Percentiles rank a stretch among this genome's conserved stretches.
Evolutionary conservation across 2,329 filamentous ascomycete genomes (phyloP).

Genomic region (Ophioceras dolichostomum): DNA sequence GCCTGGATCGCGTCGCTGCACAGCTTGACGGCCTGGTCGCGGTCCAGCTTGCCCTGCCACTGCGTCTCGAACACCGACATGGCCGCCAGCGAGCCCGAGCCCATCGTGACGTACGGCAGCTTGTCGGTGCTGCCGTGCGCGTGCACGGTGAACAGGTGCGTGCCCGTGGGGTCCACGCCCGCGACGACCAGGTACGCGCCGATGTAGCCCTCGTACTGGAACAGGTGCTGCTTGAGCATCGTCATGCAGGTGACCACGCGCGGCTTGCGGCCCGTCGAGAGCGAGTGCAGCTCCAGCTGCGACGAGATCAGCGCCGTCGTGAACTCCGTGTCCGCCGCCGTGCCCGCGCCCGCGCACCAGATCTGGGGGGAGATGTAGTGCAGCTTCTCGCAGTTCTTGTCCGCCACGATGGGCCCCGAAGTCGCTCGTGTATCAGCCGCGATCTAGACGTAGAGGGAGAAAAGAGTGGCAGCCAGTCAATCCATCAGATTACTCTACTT

Average conservation of each 20-base stretch:
- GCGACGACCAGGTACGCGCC: conserved; percentile 96
- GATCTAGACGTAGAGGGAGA: conserved; percentile 46
- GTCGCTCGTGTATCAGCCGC: conserved; percentile 97
- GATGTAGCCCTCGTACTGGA: conserved; percentile 95
- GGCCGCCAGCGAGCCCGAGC: conserved; percentile 85
- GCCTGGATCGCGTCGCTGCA: conserved; percentile 81
- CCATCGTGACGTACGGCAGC: conserved; percentile 98
- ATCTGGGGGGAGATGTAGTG: conserved; percentile 98
- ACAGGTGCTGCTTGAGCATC: conserved; percentile 97
- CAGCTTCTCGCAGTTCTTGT: conserved; percentile 99
- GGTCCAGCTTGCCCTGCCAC: conserved; percentile 71
- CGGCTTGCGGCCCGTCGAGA: conserved; percentile 91
- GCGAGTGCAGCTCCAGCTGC: conserved; percentile 91
- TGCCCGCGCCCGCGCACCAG: conserved; percentile 97
- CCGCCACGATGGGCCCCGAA: conserved; percentile 93
- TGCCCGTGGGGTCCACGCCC: conserved; percentile 89
- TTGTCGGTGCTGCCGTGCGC: conserved; percentile 98
- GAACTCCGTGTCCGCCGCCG: conserved; percentile 97
- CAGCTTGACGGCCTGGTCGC: conserved; percentile 72
- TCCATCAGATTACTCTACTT: too few relatives aligned
- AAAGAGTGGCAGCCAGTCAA: conserved; percentile 4
- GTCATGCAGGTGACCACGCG: conserved; percentile 99
- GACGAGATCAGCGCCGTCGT: conserved; percentile 97
- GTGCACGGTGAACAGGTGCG: conserved; percentile 94
- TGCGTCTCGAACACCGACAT: conserved; percentile 97